These are phyloP conservation scores for Carex kokanica DNA, from an alignment of 176 grass and related monocot species.

Conservation along the genomic window DNA sequence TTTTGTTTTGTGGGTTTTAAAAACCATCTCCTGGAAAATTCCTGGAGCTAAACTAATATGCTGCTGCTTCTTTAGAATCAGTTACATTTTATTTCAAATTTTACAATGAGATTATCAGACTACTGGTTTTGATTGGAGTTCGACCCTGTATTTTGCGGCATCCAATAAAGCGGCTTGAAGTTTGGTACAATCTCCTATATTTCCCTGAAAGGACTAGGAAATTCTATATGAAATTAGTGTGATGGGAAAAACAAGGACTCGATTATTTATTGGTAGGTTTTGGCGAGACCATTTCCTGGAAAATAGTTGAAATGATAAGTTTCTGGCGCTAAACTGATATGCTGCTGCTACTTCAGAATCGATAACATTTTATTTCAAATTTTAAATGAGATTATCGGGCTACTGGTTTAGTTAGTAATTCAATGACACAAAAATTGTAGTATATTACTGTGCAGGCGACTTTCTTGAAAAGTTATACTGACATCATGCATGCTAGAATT, in stretches of 20 bases:
- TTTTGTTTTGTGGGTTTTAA: background rate
- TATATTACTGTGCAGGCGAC: background rate
- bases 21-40: background rate
- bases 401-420: background rate
- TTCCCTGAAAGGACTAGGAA: background rate
- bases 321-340: background rate
- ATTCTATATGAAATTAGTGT: background rate
- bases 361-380: background rate
- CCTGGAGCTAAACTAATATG: background rate
- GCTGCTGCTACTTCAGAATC: background rate
- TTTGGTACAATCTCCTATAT: background rate
- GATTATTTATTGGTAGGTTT: background rate
- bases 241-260: background rate
- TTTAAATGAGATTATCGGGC: background rate
- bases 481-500: background rate
- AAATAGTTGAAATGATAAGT: background rate
- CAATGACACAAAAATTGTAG: slow-evolving; percentile 1
- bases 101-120: background rate
- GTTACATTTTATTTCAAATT: background rate
- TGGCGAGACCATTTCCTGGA: background rate
- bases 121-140: background rate
- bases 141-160: background rate
- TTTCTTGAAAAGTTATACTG: background rate
- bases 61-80: background rate
- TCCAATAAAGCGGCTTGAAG: background rate